Base-by-base conservation (phyloP, 495 filamentous ascomycete species). In the Penicillium desertorum region DNA sequence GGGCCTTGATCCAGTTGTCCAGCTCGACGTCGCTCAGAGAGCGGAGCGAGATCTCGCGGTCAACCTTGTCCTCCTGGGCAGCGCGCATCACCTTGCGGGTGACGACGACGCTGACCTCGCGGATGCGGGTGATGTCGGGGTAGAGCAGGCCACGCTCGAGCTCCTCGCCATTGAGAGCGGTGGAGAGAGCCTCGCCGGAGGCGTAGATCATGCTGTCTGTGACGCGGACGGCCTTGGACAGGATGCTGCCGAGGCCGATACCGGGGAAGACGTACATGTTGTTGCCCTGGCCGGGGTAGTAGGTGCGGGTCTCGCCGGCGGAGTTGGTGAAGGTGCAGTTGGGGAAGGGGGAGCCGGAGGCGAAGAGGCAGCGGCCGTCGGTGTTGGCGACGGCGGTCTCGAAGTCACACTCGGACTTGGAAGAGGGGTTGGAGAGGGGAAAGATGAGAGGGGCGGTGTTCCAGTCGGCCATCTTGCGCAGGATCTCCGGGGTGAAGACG, bases 211-310 rank as follows among this genome's bases (percentile, higher is more conserved):
- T 98, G 71, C 86, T 86, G 70, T 98, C 91, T 34, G 94, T 97
- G 59, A 98, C 84, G 63, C 85, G 86, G 67, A 88, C 87, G 43
- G 90, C 82, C 79, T 96, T 93, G 78, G 86, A 87, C 39, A 98
- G 86, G 66, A 98, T 96, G 58, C 93, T 90, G 56, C 92, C 94
- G 32, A 98, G 85, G 36, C 94, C 94, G 59, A 98, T 92, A 66
- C 94, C 94, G 3, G 94, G 94, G 85, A 98, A 98, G 46, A 98
- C 91, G 63, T 97, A 98, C 78, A 89, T 88, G 77, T 95, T 95
- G 81, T 88, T 89, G 46, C 81, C 94, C 79, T 98, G 94, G 73
- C 95, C 95, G 19, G 94, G 91, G 71, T 88, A 85, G 76, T 92
- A 86, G 45, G 81, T 81, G 63, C 87, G 81, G 53, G 88, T 84